phyloP scores from a whole-genome alignment of 768 basidiomycete genomes.

The Termitomyces sp. region DNA sequence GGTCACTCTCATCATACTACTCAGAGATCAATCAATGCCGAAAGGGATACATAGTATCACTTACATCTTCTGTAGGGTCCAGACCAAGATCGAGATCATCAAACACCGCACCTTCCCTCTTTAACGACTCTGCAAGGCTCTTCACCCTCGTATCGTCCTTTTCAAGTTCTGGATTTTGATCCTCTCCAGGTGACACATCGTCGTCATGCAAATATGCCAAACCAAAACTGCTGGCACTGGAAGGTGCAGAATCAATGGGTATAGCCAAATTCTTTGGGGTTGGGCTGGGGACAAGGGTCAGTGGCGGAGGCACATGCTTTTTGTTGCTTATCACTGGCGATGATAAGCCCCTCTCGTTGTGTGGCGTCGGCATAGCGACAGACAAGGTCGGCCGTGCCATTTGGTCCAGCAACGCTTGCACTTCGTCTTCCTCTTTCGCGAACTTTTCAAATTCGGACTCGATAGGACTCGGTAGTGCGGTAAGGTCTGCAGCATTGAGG shows the following conservation, averaged over 20 bases:
- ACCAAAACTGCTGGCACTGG: slow-evolving; percentile 28
- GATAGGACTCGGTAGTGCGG: slow-evolving; percentile 18
- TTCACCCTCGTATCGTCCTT: slow-evolving; percentile 25
- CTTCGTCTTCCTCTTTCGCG: slow-evolving; percentile 34
- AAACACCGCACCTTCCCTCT: slow-evolving; percentile 43
- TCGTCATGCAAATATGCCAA: slow-evolving; percentile 43
- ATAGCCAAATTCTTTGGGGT: slow-evolving; percentile 23
- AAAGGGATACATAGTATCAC: slow-evolving; percentile 13
- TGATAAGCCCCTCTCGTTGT: slow-evolving; percentile 28
- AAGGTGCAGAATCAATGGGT: slow-evolving; percentile 28
- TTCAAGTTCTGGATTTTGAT: slow-evolving; percentile 39
- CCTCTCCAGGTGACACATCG: slow-evolving; percentile 14
- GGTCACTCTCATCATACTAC: slow-evolving; percentile 66
- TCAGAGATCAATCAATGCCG: slow-evolving; percentile 2
- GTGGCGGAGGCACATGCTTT: slow-evolving; percentile 52
- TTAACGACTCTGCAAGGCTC: slow-evolving; percentile 34
- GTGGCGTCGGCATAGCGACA: slow-evolving; percentile 33
- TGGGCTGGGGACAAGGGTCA: slow-evolving; percentile 41
- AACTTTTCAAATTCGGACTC: slow-evolving; percentile 22
- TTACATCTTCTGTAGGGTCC: slow-evolving; percentile 39
- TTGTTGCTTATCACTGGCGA: slow-evolving; percentile 21
- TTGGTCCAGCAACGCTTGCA: slow-evolving; percentile 31
- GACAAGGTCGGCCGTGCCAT: slow-evolving; percentile 29
- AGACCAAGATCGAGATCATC: slow-evolving; percentile 48
- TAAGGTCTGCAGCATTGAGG: slow-evolving; percentile 37